Evolutionary conservation across 768 basidiomycete species (phyloP), one percentile per base, ranked within the genome.

Genomic region (Leccinum subgranulosum): DNA sequence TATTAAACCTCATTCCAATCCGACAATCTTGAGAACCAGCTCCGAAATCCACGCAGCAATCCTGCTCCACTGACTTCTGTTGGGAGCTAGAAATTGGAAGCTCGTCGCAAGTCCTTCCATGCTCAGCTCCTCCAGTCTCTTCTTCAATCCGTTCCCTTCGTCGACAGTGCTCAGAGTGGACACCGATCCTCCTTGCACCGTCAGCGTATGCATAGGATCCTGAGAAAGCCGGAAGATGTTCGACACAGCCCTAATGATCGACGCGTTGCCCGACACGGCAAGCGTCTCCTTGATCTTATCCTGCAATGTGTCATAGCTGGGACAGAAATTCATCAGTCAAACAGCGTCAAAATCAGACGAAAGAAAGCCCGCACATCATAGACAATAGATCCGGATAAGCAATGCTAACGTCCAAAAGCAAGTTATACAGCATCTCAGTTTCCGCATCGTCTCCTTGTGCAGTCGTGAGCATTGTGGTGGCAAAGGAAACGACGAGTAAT

Each of bases 391-490:
- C 89, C 1, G 92, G 92, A 70, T 84, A 88, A 9, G 76, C 72
- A 7, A 74, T 73, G 15, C 85, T 82, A 14, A 92, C 80, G 45
- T 92, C 87, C 29, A 89, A 83, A 29, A 97, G 77, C 31, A 96
- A 69, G 49, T 79, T 79, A 70, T 88, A 94, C 47, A 95, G 71
- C 41, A 94, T 86, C 68, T 92, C 84, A 2, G 86, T 87, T 73
- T 97, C 94, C 2, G 79, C 77, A 61, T 92, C 90, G 60, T 92
- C 90, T 3, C 87, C 85, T 65, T 91, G 86, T 1, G 90, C 86
- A 7, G 83, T 87, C 46, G 76, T 76, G 14, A 94, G 77, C 72
- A 95, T 89, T 1, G 88, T 85, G 3, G 84, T 84, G 39, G 86
- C 77, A 65, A 95, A 88, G 1, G 92, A 88, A 43, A 85, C 81